Percentiles rank a stretch among this genome's conserved stretches.
These are phyloP conservation scores for Arthrocladium fulminans DNA, from an alignment of 2,329 filamentous ascomycete species.

Conservation along the genomic window DNA sequence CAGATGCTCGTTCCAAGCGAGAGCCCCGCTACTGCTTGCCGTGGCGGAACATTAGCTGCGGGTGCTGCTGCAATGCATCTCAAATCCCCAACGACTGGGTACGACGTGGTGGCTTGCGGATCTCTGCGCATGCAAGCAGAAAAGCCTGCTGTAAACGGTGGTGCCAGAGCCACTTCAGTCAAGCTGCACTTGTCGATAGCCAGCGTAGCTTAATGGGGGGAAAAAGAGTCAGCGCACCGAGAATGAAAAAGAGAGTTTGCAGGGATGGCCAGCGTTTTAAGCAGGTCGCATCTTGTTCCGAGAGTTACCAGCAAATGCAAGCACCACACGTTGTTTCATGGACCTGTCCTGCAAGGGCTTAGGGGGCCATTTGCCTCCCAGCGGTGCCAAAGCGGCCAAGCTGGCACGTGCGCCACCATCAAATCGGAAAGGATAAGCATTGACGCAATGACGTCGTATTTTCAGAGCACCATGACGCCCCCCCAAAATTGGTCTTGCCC, in stretches of 20 bases:
- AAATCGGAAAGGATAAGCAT: neutral
- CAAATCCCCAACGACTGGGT: neutral
- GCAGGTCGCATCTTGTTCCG: neutral
- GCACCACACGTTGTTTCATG: neutral
- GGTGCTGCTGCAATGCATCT: neutral
- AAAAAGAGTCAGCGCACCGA: too few relatives aligned
- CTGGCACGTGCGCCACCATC: neutral
- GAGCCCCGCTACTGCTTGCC: neutral
- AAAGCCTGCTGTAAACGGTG: too few relatives aligned
- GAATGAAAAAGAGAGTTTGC: too few relatives aligned
- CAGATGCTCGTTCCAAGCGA: too few relatives aligned
- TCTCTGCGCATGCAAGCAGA: too few relatives aligned
- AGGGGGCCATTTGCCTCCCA: neutral
- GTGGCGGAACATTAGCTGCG: neutral
- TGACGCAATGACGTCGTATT: neutral
- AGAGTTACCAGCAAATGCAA: neutral
- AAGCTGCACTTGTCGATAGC: too few relatives aligned
- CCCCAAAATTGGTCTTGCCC: neutral
- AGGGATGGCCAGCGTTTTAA: neutral
- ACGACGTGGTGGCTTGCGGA: too few relatives aligned
- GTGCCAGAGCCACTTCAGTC: too few relatives aligned
- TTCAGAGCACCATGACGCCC: neutral
- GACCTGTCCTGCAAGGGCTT: neutral
- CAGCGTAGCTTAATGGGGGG: too few relatives aligned
- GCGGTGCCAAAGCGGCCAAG: neutral